Evolutionary conservation across 768 basidiomycete species (phyloP), one percentile per base, ranked within the genome.

Genomic region (Podaxis sp.): DNA sequence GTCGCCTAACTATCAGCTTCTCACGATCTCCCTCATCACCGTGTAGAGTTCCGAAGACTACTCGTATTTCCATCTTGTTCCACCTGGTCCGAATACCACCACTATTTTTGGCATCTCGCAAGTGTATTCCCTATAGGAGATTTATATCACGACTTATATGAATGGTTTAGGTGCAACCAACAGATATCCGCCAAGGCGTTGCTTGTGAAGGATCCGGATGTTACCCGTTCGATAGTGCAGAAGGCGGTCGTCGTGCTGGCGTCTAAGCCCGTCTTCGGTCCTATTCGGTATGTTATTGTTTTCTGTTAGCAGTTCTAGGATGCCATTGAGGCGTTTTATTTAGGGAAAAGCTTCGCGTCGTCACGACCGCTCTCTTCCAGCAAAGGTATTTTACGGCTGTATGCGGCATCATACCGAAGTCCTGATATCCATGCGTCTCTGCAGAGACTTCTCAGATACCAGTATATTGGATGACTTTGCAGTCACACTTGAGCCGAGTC

Each of bases 81-180:
- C 90, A 23, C 78, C 84, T 11, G 82, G 85, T 9, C 82, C 82
- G 0, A 84, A 81, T 62, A 86, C 90, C 0, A 83, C 82, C 16
- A 98, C 97, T 3, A 76, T 98, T 40, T 99, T 98, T 69, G 97
- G 96, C 37, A 98, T 99, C 69, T 98, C 95, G 86, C 96, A 68
- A 73, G 88, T 75, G 14, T n/a, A 18, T 27, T 35, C 11, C 25
- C 51, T 55, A 25, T 35, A 18, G 14, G 50, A 14, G 37, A 28
- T n/a, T 44, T 36, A 37, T 18, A 51, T 59, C 25, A 53, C 42
- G 25, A 25, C 62, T 66, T 25, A 69, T 53, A 48, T 47, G 58
- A 50, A 1, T 53, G 38, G 6, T 52, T 9, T 61, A 95, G 93
- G 67, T 96, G 95, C 71, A 98, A 98, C 67, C 93, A 95, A 52